Conservation (phyloP, 1,284 basidiomycete genomes). For the Cutaneotrichosporon mucoides region DNA sequence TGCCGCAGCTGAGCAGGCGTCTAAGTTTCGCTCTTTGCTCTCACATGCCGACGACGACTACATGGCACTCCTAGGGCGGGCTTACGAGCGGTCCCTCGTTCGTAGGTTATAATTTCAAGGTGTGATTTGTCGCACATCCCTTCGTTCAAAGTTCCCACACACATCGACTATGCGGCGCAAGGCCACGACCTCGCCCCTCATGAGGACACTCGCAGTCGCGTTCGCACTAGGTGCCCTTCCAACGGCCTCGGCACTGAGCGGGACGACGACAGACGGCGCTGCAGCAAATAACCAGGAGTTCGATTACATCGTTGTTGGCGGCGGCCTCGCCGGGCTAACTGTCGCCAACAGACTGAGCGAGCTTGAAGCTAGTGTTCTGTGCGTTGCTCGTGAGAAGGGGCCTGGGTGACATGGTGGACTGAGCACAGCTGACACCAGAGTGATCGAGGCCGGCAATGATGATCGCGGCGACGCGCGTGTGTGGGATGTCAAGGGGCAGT, state of each 20-base stretch:
- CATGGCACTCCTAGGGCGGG: too few relatives aligned
- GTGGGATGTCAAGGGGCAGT: conserved; percentile 15
- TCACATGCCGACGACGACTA: too few relatives aligned
- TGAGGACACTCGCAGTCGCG: too few relatives aligned
- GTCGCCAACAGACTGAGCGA: conserved; percentile 13
- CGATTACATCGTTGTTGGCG: conserved; percentile 16
- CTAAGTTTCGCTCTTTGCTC: too few relatives aligned
- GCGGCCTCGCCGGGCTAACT: conserved; percentile 13
- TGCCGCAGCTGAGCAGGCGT: too few relatives aligned
- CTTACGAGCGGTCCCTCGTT: too few relatives aligned
- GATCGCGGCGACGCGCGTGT: conserved; percentile 21
- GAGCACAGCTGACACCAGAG: conserved; percentile 7
- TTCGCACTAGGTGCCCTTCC: too few relatives aligned
- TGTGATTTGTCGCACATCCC: too few relatives aligned
- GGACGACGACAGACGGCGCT: neutral
- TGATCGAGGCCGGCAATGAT: conserved; percentile 29
- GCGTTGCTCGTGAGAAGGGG: neutral
- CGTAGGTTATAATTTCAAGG: too few relatives aligned
- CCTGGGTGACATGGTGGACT: neutral
- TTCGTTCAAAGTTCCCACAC: too few relatives aligned
- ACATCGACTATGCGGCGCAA: too few relatives aligned
- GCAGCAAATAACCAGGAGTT: conserved; percentile 3
- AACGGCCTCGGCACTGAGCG: neutral
- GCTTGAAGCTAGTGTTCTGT: conserved; percentile 6
- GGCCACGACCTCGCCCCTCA: too few relatives aligned